phyloP scores from a whole-genome alignment of 257 asterid species.

The Marsdenia floribunda region DNA sequence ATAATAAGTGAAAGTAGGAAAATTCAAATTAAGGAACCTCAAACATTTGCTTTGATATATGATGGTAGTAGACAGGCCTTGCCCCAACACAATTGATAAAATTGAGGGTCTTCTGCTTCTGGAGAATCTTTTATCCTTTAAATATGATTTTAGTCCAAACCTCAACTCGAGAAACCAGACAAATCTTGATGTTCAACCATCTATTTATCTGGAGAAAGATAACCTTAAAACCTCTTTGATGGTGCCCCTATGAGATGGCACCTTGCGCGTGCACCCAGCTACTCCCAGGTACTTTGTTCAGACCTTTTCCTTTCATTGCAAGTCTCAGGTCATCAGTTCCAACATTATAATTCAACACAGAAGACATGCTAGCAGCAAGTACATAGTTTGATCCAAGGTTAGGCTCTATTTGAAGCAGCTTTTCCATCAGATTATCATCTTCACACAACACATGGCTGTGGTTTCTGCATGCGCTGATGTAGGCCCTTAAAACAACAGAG shows the following conservation, averaged over 20 bases:
- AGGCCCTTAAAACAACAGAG: slow-evolving; percentile 59
- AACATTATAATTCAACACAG: slow-evolving; percentile 23
- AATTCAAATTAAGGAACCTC: background rate
- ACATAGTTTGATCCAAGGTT: slow-evolving; percentile 64
- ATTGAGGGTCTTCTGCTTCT: background rate
- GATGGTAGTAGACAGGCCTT: background rate
- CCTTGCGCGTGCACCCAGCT: slow-evolving; percentile 47
- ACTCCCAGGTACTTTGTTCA: slow-evolving; percentile 51
- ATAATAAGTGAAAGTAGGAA: background rate
- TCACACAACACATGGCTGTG: slow-evolving; percentile 30
- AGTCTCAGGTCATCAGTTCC: slow-evolving; percentile 30
- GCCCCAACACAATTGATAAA: background rate
- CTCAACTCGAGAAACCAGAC: background rate
- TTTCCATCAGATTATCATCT: slow-evolving; percentile 34
- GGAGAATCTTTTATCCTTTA: background rate
- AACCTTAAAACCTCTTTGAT: background rate
- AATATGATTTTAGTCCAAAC: background rate
- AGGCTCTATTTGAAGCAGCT: slow-evolving; percentile 51
- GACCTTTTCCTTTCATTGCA: slow-evolving; percentile 45
- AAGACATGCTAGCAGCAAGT: slow-evolving; percentile 41
- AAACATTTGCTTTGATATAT: background rate
- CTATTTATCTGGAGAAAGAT: background rate
- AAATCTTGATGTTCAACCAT: background rate
- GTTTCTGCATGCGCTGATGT: slow-evolving; percentile 55
- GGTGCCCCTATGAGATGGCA: slow-evolving; percentile 17